Evolutionary conservation across 768 basidiomycete genomes (phyloP), one percentile per base, ranked within the genome.

Genomic region (Naganishia kalamii): DNA sequence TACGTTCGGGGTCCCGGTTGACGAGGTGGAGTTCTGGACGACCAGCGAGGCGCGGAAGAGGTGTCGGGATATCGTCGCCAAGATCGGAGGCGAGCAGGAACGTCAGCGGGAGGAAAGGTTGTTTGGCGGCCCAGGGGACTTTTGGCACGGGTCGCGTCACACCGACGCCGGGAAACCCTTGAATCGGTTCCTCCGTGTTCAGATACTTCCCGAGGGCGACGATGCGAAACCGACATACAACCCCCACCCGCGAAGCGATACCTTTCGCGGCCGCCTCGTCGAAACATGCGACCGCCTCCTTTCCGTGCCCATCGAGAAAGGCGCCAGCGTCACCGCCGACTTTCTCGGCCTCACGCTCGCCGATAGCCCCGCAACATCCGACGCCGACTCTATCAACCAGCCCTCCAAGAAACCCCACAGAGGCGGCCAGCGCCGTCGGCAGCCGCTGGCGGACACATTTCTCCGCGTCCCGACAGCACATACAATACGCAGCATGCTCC

Each of bases 51-150:
- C 89, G 0, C 83, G 84, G 46, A 82, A 84, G 52, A 83, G 90
- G 4, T 87, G 86, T 70, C 78, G 87, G 21, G 81, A 84, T n/a
- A 92, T 93, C 63, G 85, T 90, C 4, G 81, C 82, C 37, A 89
- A 88, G 73, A 89, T 94, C 40, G 90, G 89, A 0, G 89, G 90
- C 0, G 79, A 81, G 4, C 79, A 78, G 65, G 90, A 92, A 77
- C 84, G 82, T 67, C 80, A 80, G 13, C 81, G 90, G 35, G 86
- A 85, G 0, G 79, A 81, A 35, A 87, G 85, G 0, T 75, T 92
- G 25, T 86, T 91, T 68, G 77, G 75, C 21, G 70, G 72, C 19
- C n/a, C n/a, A n/a, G n/a, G n/a, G n/a, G 54, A 27, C 6, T 75
- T 75, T 47, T 75, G 74, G 73, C 8, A 66, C 4, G 70, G 70